Evolutionary conservation across 768 basidiomycete genomes (phyloP).

Genomic region (Panus rudis): DNA sequence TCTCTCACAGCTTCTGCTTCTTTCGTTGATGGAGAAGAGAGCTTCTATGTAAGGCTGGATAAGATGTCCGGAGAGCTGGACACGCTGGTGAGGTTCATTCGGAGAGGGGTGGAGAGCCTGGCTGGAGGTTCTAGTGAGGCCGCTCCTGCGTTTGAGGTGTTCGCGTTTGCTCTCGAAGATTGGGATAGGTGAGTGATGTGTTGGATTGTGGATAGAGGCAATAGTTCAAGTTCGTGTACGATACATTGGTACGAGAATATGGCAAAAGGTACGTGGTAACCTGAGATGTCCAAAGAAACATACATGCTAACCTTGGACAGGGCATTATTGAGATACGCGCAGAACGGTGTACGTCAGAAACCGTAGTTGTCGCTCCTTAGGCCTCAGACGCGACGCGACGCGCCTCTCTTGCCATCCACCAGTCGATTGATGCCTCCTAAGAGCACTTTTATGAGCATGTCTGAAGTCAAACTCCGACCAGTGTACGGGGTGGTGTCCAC

Average conservation of each 20-base stretch:
- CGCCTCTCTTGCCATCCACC: constrained; percentile 27
- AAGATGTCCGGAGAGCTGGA: constrained; percentile 66
- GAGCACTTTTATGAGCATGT: constrained; percentile 52
- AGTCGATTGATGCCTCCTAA: constrained; percentile 61
- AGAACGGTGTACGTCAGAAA: no score
- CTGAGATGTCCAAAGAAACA: no score
- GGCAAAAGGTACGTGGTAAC: no score
- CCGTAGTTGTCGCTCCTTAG: no score
- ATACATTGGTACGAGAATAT: neutral
- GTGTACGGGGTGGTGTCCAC: constrained; percentile 61
- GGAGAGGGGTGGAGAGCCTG: constrained; percentile 63
- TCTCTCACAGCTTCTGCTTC: constrained; percentile 28
- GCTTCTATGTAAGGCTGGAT: constrained; percentile 45
- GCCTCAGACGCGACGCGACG: neutral
- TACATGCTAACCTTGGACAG: no score
- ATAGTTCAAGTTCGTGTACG: neutral
- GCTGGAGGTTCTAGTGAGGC: constrained; percentile 55
- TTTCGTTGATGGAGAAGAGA: constrained; percentile 36
- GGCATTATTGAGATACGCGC: no score
- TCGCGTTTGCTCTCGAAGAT: constrained; percentile 74
- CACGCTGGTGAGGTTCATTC: constrained; percentile 59
- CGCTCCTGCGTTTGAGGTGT: constrained; percentile 57
- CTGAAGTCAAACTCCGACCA: constrained; percentile 35
- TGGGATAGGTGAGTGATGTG: constrained; percentile 45
- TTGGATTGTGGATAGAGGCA: no score